Conservation (phyloP, 148 eudicot species). For the Heliosperma pusillum region DNA sequence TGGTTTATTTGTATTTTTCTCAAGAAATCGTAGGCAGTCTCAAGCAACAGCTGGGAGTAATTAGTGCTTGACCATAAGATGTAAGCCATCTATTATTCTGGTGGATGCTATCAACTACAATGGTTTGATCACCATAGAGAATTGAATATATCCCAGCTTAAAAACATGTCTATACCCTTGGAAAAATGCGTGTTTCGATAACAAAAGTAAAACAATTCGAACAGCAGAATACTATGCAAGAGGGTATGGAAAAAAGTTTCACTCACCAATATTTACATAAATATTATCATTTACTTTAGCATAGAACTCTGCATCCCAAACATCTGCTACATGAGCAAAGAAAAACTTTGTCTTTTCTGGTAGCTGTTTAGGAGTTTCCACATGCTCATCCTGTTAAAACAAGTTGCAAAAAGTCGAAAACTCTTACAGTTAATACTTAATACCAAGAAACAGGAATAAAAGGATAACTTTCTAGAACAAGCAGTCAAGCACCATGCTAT, state of each 20-base stretch:
- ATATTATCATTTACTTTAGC: conserved; percentile 87
- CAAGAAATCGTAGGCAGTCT: not conserved
- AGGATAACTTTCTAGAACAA: not conserved
- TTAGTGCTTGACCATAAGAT: not conserved
- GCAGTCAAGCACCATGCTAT: not conserved
- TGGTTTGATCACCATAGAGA: not conserved
- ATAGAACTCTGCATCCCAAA: conserved; percentile 75
- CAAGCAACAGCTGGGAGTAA: conserved; percentile 5
- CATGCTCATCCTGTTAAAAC: conserved; percentile 60
- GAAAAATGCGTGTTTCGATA: not conserved
- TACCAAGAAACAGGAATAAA: conserved; percentile 13
- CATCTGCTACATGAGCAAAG: conserved; percentile 73
- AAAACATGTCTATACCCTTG: not conserved
- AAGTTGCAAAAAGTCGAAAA: not conserved
- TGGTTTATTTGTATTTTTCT: not conserved
- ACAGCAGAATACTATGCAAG: conserved; percentile 12
- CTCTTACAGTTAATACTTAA: conserved; percentile 15
- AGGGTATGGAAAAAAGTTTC: not conserved
- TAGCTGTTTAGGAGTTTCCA: conserved; percentile 58
- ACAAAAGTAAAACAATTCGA: not conserved
- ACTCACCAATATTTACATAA: conserved; percentile 69
- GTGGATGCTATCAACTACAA: not conserved
- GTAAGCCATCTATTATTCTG: not conserved
- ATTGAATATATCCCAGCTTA: not conserved
- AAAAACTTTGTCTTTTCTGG: conserved; percentile 73